Base-by-base conservation (phyloP, 2,329 filamentous ascomycete genomes). In the Fusarium tricinctum region DNA sequence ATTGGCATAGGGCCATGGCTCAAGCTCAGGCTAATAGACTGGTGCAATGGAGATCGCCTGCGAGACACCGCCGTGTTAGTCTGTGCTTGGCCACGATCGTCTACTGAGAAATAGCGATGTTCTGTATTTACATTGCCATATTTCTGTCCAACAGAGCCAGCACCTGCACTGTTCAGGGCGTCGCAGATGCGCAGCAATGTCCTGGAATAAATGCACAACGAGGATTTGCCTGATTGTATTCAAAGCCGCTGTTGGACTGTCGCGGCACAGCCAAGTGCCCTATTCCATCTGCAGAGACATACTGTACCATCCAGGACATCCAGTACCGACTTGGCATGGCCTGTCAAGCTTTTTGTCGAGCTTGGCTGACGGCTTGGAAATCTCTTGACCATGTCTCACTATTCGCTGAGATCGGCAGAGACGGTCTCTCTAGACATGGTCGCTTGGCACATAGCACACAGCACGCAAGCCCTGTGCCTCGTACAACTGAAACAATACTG, bases 311-410 rank as follows among this genome's bases (percentile, higher is more conserved):
- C 56, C 32, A 17, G 15, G 17, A 48, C 17, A 50, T 33, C 33
- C 45, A 59, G 46, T 68, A 63, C 57, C 66, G 66, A 69, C 66
- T 69, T 69, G 66, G 66, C 66, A 45, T 42, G 49, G 42, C 15
- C 30, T 32, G 42, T 52, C 49, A 54, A 67, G 58, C 53, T 53
- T 53, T 66, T 40, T 43, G 19, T 45, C 58, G 20, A 59, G 52
- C 61, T 64, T 64, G 61, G 61, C 59, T 58, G 35, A 47, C 47
- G 28, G 45, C 52, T 64, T 64, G 51, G 48, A 39, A 66, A 63
- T 57, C 50, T 53, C 51, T 47, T 42, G 61, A 30, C 33, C 49
- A 19, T 58, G 33, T 52, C 35, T 43, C 28, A 15, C 23, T 48
- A 10, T 30, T 30, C n/a, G 39, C 40, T 52, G 52, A 64, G 59